phyloP scores from a whole-genome alignment of 1,284 basidiomycete genomes.

The Tetrapyrgos nigripes region DNA sequence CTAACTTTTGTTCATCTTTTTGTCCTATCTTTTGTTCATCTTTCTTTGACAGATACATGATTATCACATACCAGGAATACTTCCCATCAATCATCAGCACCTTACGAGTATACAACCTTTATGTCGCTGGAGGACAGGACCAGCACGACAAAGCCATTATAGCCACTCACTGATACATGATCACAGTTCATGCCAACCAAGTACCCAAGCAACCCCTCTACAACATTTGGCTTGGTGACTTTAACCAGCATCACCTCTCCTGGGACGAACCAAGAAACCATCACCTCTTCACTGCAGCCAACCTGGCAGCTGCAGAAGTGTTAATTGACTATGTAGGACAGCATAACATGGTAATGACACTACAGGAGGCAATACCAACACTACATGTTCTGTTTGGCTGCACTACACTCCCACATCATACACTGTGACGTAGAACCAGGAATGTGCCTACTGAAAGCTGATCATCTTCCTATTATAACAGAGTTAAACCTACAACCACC shows the following conservation, averaged over 20 bases:
- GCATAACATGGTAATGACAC: conserved; percentile 29
- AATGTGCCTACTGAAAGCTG: conserved; percentile 16
- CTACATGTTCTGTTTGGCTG: conserved; percentile 37
- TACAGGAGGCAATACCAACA: conserved; percentile 35
- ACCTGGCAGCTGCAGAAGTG: neutral
- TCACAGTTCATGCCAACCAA: neutral
- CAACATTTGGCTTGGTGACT: conserved; percentile 47
- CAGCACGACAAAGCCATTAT: conserved; percentile 10
- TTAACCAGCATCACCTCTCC: too few relatives aligned
- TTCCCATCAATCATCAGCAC: too few relatives aligned
- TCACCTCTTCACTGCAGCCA: conserved; percentile 38
- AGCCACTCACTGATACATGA: conserved; percentile 1
- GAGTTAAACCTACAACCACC: conserved; percentile 9
- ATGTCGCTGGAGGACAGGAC: conserved; percentile 23
- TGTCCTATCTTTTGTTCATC: too few relatives aligned
- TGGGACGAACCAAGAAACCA: conserved; percentile 49
- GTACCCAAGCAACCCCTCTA: neutral
- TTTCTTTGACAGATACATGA: too few relatives aligned
- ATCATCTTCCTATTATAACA: conserved; percentile 27
- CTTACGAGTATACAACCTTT: conserved; percentile 22
- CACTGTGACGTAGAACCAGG: conserved; percentile 2
- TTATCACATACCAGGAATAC: too few relatives aligned
- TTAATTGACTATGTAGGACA: conserved; percentile 25
- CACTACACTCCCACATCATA: conserved; percentile 20
- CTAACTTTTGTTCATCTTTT: too few relatives aligned